phyloP scores from a whole-genome alignment of 345 rosid genomes.

The Balakata baccata region DNA sequence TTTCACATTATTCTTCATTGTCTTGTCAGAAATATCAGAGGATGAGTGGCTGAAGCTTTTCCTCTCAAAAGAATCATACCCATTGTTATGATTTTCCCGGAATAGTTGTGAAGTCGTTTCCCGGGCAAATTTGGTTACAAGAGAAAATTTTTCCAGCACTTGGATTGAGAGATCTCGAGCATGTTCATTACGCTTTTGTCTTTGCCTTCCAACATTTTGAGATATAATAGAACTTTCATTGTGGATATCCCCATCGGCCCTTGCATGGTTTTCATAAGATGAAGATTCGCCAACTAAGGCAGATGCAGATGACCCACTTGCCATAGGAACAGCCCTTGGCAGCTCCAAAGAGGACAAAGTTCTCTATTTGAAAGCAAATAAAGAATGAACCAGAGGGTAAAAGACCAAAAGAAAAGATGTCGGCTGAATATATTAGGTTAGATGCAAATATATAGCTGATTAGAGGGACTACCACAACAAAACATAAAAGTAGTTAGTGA shows the following conservation, averaged over 20 bases:
- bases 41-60: slow-evolving; percentile 41
- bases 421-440: not conserved
- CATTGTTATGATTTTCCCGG: slow-evolving; percentile 58
- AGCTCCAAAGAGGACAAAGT: slow-evolving; percentile 91
- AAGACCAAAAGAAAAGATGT: not conserved
- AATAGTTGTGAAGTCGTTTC: slow-evolving; percentile 88
- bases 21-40: slow-evolving; percentile 39
- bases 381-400: slow-evolving; percentile 10
- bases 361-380: slow-evolving; percentile 45
- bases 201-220: slow-evolving; percentile 47
- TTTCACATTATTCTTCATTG: slow-evolving; percentile 40
- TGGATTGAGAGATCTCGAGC: slow-evolving; percentile 87
- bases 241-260: slow-evolving; percentile 32
- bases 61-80: slow-evolving; percentile 58
- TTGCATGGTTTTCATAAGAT: slow-evolving; percentile 43
- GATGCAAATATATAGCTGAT: not conserved
- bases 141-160: slow-evolving; percentile 87
- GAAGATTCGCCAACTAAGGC: slow-evolving; percentile 40
- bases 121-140: slow-evolving; percentile 88
- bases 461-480: not conserved
- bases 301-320: slow-evolving; percentile 52
- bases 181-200: slow-evolving; percentile 73
- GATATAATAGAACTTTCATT: slow-evolving; percentile 39
- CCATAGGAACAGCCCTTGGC: slow-evolving; percentile 67
- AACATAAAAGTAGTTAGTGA: not conserved